A percentile compares a stretch with the other conserved stretches of the same genome.
Evolutionary conservation across 2,329 filamentous ascomycete genomes (phyloP).

Genomic region (Hymenoscyphus linearis): DNA sequence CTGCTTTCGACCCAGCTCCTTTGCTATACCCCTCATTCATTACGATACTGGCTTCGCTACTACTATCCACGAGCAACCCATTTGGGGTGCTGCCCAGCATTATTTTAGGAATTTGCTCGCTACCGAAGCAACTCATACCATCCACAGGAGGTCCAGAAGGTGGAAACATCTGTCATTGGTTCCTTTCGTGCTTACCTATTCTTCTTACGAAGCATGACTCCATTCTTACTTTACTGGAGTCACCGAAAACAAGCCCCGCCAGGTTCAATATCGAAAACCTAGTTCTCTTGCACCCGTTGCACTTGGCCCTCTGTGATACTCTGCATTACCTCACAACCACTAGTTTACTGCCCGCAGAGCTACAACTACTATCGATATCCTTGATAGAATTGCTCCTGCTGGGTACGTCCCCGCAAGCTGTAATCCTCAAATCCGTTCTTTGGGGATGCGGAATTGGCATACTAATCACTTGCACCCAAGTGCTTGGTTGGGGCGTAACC

Average conservation of each 20-base stretch:
- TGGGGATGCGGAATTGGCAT: slow-evolving; percentile 78
- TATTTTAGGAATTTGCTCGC: slow-evolving; percentile 70
- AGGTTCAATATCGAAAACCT: slow-evolving; percentile 32
- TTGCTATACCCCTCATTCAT: slow-evolving; percentile 79
- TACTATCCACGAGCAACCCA: slow-evolving; percentile 59
- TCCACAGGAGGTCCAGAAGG: slow-evolving; percentile 48
- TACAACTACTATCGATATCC: slow-evolving; percentile 78
- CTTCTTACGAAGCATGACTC: slow-evolving; percentile 12
- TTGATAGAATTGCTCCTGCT: slow-evolving; percentile 78
- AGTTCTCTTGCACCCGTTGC: slow-evolving; percentile 71
- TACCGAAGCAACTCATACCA: slow-evolving; percentile 70
- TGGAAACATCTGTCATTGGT: slow-evolving; percentile 71
- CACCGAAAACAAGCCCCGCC: slow-evolving; percentile 25
- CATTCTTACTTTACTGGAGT: slow-evolving; percentile 1
- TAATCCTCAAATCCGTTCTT: slow-evolving; percentile 78
- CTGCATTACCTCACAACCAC: slow-evolving; percentile 81
- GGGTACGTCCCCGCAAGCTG: slow-evolving; percentile 72
- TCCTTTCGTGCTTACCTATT: slow-evolving; percentile 66
- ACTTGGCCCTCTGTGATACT: slow-evolving; percentile 68
- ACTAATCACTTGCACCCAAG: slow-evolving; percentile 65
- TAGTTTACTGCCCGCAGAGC: slow-evolving; percentile 78
- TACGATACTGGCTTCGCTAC: slow-evolving; percentile 70
- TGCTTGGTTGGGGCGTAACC: slow-evolving; percentile 78
- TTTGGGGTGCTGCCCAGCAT: slow-evolving; percentile 70
- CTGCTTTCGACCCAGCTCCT: slow-evolving; percentile 84